Base-by-base conservation (phyloP, 305 asterid genomes). In the Fraxinus paxiana region DNA sequence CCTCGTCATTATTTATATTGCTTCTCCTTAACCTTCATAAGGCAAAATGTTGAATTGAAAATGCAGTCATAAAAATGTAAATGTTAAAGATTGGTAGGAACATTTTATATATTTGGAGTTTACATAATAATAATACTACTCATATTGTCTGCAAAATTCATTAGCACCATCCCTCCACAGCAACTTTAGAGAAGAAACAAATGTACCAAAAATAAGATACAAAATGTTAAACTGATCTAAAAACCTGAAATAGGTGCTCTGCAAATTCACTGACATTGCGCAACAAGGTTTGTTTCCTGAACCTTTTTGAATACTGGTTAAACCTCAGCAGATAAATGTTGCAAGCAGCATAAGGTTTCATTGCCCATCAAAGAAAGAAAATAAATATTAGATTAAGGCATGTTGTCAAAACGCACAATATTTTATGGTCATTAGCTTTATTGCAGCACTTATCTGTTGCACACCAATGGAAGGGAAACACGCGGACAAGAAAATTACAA, bases 231-330 rank as follows among this genome's bases (percentile, higher is more conserved):
- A 80, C 79, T 70, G 67, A 74, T 74, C 73, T 56, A 81, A 80
- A 78, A 83, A 91, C 98, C 94, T 93, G 91, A 85, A 92, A 92
- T 79, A 93, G 79, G 75, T 87, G 87, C 73, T 95, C 98, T 20
- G 97, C 90, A 85, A 90, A 89, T 82, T 90, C 90, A 85, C 90
- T 77, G 83, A 88, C 88, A 88, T 90, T 88, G 83, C 81, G 88
- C 73, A 90, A 84, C 85, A 93, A 67, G 43, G 79, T 83, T 84
- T 88, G 87, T 84, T 89, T 93, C 89, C 83, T 82, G 80, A 83
- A 81, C 88, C 96, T 93, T 86, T 80, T 90, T 20, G 84, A 79
- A 54, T 87, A 82, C 79, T 80, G 85, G 87, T 84, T 88, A 81
- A 79, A 88, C 70, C 85, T 89, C 97, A 92, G 92, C 88, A 83